Conservation (phyloP, 768 basidiomycete genomes). For the Tylopilus vinaceipallidus region DNA sequence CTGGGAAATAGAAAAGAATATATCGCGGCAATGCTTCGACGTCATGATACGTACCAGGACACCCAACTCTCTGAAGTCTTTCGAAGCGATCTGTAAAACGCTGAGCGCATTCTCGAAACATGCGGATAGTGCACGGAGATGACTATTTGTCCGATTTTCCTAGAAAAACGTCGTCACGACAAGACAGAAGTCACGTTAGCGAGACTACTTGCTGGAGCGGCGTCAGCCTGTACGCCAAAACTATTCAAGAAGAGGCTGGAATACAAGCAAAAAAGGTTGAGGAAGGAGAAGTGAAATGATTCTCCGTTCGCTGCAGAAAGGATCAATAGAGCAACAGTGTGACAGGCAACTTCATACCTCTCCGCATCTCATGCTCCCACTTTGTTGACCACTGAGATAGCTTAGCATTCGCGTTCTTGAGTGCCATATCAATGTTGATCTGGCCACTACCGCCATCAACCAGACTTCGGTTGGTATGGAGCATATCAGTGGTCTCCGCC, state of each 20-base stretch:
- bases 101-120: constrained; percentile 77
- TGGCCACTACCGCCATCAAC: constrained; percentile 50
- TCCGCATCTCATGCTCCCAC: constrained; percentile 73
- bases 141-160: constrained; percentile 58
- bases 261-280: constrained; percentile 74
- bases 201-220: constrained; percentile 47
- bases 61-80: constrained; percentile 70
- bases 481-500: constrained; percentile 80
- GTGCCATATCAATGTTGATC: constrained; percentile 69
- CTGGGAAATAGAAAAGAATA: constrained; percentile 36
- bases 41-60: constrained; percentile 61
- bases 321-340: not conserved
- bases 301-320: constrained; percentile 58
- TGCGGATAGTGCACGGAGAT: constrained; percentile 62
- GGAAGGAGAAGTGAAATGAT: constrained; percentile 72
- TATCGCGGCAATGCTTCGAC: constrained; percentile 17
- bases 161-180: constrained; percentile 24
- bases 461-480: constrained; percentile 52
- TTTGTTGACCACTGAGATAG: constrained; percentile 68
- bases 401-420: constrained; percentile 70
- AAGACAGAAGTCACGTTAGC: not conserved
- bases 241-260: constrained; percentile 82
- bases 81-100: constrained; percentile 65
- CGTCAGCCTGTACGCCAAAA: constrained; percentile 69
- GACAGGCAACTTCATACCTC: constrained; percentile 42